Evolutionary conservation across 2,329 filamentous ascomycete species (phyloP).

Genomic region (Grosmannia penicillata): DNA sequence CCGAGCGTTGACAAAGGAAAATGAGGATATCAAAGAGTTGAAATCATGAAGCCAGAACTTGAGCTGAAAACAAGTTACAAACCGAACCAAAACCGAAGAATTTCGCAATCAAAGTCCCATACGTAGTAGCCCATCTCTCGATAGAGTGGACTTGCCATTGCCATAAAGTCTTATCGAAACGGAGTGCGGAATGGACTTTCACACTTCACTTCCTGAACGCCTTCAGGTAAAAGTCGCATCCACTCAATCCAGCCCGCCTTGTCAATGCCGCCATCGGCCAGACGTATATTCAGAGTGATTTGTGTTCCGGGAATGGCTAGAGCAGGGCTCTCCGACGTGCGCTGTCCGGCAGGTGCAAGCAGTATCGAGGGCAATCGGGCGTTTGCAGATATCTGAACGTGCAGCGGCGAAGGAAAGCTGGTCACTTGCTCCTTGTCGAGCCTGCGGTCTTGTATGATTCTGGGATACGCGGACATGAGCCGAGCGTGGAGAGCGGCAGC

Average conservation of each 20-base stretch:
- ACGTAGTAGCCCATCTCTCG: too few relatives aligned
- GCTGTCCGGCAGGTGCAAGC: conserved; percentile 30
- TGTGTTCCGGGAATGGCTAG: conserved; percentile 21
- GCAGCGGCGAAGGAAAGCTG: conserved; percentile 38
- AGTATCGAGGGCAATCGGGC: conserved; percentile 40
- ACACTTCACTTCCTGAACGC: conserved; percentile 38
- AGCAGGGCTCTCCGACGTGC: conserved; percentile 26
- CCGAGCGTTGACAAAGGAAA: too few relatives aligned
- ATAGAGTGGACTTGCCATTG: too few relatives aligned
- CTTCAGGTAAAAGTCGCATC: conserved; percentile 42
- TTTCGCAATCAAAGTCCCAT: too few relatives aligned
- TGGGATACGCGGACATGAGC: conserved; percentile 32
- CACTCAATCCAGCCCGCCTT: conserved; percentile 42
- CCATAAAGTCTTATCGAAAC: conserved; percentile 23
- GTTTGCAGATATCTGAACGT: conserved; percentile 40
- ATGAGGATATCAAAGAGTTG: too few relatives aligned
- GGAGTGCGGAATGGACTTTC: conserved; percentile 31
- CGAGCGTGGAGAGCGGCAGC: conserved; percentile 34
- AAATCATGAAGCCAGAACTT: too few relatives aligned
- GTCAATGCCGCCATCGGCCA: conserved; percentile 35
- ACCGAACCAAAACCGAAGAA: too few relatives aligned
- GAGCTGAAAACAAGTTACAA: too few relatives aligned
- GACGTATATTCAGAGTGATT: conserved; percentile 32
- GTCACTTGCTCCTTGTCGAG: conserved; percentile 30
- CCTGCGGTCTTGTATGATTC: conserved; percentile 32